Conservation (phyloP, 164 flowering plant species). For the Tetrastigma voinierianum region DNA sequence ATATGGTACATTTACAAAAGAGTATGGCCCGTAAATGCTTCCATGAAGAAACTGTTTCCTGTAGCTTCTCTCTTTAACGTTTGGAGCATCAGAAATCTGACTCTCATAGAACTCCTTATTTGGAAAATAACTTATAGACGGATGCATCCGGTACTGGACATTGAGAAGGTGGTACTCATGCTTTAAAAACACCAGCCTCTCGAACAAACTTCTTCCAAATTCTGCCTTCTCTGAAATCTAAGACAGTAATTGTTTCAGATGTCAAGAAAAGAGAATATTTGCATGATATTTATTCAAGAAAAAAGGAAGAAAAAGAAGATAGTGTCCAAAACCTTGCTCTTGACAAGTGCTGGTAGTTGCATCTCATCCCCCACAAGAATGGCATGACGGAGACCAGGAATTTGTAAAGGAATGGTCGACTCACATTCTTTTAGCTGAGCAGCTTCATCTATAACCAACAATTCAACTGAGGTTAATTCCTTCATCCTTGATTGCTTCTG, state of each 20-base stretch:
- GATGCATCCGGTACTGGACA: constrained; percentile 56
- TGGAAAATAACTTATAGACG: constrained; percentile 49
- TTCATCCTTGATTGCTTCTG: constrained; percentile 1
- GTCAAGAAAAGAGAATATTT: no score
- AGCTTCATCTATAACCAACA: constrained; percentile 48
- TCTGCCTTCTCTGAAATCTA: constrained; percentile 27
- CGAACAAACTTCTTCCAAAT: constrained; percentile 48
- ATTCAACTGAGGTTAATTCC: constrained; percentile 9
- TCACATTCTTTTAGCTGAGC: constrained; percentile 51
- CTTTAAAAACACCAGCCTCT: constrained; percentile 37
- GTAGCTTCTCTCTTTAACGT: constrained; percentile 24
- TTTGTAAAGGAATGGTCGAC: constrained; percentile 35
- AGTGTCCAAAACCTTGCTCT: constrained; percentile 22
- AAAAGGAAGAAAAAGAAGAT: no score
- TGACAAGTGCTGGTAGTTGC: constrained; percentile 43
- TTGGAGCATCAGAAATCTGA: constrained; percentile 42
- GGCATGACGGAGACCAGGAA: constrained; percentile 28
- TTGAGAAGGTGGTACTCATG: constrained; percentile 41
- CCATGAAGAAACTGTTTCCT: constrained; percentile 26
- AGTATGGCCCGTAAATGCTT: constrained; percentile 35
- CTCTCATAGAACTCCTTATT: constrained; percentile 38
- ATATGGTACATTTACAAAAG: constrained; percentile 35
- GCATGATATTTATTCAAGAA: no score
- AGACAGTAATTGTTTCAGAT: background rate
- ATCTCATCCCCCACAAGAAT: constrained; percentile 46